Percentiles rank a stretch among this genome's conserved stretches.
These are phyloP conservation scores for Sphaceloma murrayae DNA, from an alignment of 2,329 filamentous ascomycete genomes.

Conservation along the genomic window DNA sequence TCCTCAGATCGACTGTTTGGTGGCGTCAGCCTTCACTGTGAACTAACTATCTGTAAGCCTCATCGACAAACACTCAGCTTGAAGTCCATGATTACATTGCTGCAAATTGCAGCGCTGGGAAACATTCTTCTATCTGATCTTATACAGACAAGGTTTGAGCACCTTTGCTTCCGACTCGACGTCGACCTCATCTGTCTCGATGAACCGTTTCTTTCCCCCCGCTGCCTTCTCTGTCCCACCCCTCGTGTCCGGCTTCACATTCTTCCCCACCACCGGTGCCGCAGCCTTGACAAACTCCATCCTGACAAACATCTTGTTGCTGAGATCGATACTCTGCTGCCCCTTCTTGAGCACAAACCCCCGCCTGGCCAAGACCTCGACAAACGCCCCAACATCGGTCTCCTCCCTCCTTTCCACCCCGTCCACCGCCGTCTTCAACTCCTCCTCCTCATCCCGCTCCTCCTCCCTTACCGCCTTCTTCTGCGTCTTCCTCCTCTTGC, in stretches of 20 bases:
- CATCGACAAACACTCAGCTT: too few species aligned
- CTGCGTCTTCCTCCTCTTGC: conserved; percentile 47
- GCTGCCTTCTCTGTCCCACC: conserved; percentile 30
- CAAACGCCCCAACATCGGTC: conserved; percentile 79
- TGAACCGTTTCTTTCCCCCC: conserved; percentile 45
- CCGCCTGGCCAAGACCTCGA: conserved; percentile 67
- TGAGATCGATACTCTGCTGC: conserved; percentile 59
- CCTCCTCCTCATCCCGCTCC: conserved; percentile 50
- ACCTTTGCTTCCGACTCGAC: conserved; percentile 57
- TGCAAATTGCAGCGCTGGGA: background rate
- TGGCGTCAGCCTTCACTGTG: conserved; percentile 2
- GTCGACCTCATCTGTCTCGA: conserved; percentile 48
- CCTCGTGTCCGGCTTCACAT: conserved; percentile 39
- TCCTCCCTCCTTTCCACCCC: conserved; percentile 56
- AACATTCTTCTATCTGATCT: conserved; percentile 53
- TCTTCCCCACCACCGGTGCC: conserved; percentile 65
- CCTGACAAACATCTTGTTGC: conserved; percentile 97
- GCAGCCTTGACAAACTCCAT: conserved; percentile 90
- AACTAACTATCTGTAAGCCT: background rate
- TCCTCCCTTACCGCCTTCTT: conserved; percentile 39
- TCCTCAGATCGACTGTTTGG: conserved; percentile 7
- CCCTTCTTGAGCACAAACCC: conserved; percentile 75
- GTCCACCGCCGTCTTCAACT: conserved; percentile 54
- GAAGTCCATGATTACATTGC: too few species aligned
- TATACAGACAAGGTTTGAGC: conserved; percentile 93